Conservation (phyloP, 176 grass and related monocot species). For the Pontederia crassipes region DNA sequence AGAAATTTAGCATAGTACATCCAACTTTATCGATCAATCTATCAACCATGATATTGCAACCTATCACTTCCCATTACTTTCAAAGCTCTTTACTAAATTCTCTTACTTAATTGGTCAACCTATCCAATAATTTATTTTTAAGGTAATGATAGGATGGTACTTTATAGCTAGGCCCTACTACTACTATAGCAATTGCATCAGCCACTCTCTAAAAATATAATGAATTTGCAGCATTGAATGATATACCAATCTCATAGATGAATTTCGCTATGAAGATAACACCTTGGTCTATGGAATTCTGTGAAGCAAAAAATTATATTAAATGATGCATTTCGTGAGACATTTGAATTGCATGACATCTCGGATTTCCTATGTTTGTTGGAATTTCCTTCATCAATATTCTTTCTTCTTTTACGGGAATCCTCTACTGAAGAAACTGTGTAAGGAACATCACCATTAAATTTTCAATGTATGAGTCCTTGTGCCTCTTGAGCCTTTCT, state of each 20-base stretch:
- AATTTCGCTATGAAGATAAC: slow-evolving; percentile 28
- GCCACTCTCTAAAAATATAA: slow-evolving; percentile 29
- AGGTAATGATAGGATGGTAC: slow-evolving; percentile 29
- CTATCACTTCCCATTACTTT: slow-evolving; percentile 28
- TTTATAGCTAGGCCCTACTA: slow-evolving; percentile 28
- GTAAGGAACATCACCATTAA: slow-evolving; percentile 7
- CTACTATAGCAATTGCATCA: slow-evolving; percentile 23
- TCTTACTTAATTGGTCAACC: slow-evolving; percentile 14
- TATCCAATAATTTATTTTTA: slow-evolving; percentile 22
- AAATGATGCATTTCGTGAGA: background rate
- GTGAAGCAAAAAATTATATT: slow-evolving; percentile 5
- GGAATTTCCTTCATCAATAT: background rate
- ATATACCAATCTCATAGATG: slow-evolving; percentile 30
- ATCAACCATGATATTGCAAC: slow-evolving; percentile 26
- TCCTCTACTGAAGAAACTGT: background rate
- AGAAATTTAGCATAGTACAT: slow-evolving; percentile 26
- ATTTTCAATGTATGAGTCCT: slow-evolving; percentile 1
- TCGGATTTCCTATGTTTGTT: slow-evolving; percentile 10
- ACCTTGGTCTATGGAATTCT: slow-evolving; percentile 18
- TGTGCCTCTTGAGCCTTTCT: slow-evolving; percentile 18
- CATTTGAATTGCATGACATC: background rate
- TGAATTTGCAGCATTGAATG: slow-evolving; percentile 32
- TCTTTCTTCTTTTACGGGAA: slow-evolving; percentile 14
- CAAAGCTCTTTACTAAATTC: slow-evolving; percentile 24
- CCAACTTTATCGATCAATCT: slow-evolving; percentile 14